Evolutionary conservation across 2,329 filamentous ascomycete genomes (phyloP), one percentile per base, ranked within the genome.

Genomic region (Sporothrix brunneoviolacea): DNA sequence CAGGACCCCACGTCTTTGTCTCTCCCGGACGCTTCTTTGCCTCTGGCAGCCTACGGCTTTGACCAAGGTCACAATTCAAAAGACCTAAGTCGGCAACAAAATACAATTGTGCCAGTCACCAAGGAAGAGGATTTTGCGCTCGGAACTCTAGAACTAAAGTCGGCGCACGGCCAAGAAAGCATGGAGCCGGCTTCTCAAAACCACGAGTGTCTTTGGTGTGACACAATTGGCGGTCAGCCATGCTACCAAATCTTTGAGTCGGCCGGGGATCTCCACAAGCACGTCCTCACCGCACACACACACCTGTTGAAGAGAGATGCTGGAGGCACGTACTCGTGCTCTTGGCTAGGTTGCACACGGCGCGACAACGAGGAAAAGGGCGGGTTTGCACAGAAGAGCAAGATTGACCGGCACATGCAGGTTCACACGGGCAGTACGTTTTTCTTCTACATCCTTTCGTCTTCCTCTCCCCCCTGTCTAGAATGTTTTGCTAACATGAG

Each of bases 321-420:
- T 3, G 62, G 65, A 13, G 76, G 76, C 3, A 80, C 76, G 52
- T 61, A 65, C n/a, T 58, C 57, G 12, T 82, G 79, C 58, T 67
- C 65, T 36, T 84, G 81, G 81, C 64, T 70, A 13, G 71, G 69
- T 37, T 85, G 82, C 62, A 68, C 67, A 30, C 74, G 80, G n/a
- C 66, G 60, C 65, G 32, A 69, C 64, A 41, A 69, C 32, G 53
- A 55, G 66, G 56, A 53, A 2, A 55, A 73, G 32, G 69, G 69
- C 4, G 72, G 74, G 15, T 83, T 83, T 55, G 71, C 70, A 2
- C 79, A 82, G 58, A 72, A 77, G 58, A 80, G 78, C 61, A 84
- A 85, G 60, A 69, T 84, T 16, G 80, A 83, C 56, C 70, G 82
- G 39, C 82, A 85, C 59, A 73, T 84, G 64, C 79, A 83, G 57